Conservation (phyloP, 31 red algal genomes). For the Endocladia muricata region DNA sequence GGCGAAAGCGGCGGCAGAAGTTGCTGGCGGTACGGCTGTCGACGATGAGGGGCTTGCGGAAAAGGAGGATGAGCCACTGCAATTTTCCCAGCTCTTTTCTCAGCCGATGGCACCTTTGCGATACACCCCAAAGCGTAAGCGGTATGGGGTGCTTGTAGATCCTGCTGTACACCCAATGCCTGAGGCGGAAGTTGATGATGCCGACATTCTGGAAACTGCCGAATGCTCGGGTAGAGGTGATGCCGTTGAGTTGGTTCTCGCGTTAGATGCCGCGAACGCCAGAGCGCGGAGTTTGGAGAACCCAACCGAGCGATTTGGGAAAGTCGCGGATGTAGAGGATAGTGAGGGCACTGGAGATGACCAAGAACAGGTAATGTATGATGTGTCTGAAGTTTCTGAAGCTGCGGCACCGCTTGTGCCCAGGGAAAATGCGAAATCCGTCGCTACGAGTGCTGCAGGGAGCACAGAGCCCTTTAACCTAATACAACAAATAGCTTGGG, state of each 20-base stretch:
- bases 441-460: too few relatives aligned
- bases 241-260: constrained; percentile 11
- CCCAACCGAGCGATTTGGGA: neutral
- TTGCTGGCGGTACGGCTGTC: constrained; percentile 6
- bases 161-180: neutral
- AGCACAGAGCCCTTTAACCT: too few relatives aligned
- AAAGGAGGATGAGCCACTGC: constrained; percentile 23
- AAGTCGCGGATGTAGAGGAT: neutral
- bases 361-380: too few relatives aligned
- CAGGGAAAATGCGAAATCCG: too few relatives aligned
- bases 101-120: constrained; percentile 6
- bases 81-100: constrained; percentile 23
- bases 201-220: constrained; percentile 18
- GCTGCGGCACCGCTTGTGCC: too few relatives aligned
- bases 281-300: neutral
- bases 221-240: constrained; percentile 6
- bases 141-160: constrained; percentile 17
- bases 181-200: constrained; percentile 36
- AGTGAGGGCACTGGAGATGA: too few relatives aligned
- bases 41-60: constrained; percentile 22
- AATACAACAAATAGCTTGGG: neutral
- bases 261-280: constrained; percentile 10
- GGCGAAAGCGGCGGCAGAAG: neutral
- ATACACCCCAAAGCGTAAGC: constrained; percentile 14
- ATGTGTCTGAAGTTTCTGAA: too few relatives aligned